Percentiles rank a stretch among this genome's conserved stretches.
These are phyloP conservation scores for Corylus avellana DNA, from an alignment of 306 rosid species.

Conservation along the genomic window DNA sequence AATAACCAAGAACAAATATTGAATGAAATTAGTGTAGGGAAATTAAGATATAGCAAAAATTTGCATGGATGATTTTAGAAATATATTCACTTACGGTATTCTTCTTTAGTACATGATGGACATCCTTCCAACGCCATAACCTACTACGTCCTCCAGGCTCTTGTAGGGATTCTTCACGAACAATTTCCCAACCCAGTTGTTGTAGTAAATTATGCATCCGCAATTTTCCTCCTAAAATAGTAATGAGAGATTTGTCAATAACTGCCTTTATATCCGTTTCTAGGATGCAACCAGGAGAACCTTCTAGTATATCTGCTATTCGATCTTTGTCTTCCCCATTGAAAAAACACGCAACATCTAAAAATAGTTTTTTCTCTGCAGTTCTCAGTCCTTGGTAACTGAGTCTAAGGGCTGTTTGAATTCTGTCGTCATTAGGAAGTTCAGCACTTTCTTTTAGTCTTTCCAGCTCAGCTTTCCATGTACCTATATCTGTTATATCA, in stretches of 20 bases:
- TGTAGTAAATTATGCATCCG: conserved; percentile 24
- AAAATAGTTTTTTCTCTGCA: conserved; percentile 20
- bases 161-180: conserved; percentile 10
- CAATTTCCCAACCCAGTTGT: conserved; percentile 22
- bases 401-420: not conserved
- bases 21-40: not conserved
- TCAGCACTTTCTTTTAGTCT: conserved; percentile 23
- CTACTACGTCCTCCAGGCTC: conserved; percentile 16
- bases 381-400: conserved; percentile 28
- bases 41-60: too few relatives aligned
- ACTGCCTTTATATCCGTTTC: conserved; percentile 1
- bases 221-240: not conserved
- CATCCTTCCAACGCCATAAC: conserved; percentile 15
- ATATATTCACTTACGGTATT: not conserved
- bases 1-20: not conserved
- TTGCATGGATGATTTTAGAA: too few relatives aligned
- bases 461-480: conserved; percentile 10
- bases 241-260: conserved; percentile 21
- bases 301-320: conserved; percentile 3
- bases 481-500: not conserved
- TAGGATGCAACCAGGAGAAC: not conserved
- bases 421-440: too few relatives aligned
- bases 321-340: conserved; percentile 23
- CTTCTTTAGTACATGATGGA: conserved; percentile 6
- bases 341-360: conserved; percentile 33